Evolutionary conservation across 1,284 basidiomycete species (phyloP).

Genomic region (Mycena citricolor): DNA sequence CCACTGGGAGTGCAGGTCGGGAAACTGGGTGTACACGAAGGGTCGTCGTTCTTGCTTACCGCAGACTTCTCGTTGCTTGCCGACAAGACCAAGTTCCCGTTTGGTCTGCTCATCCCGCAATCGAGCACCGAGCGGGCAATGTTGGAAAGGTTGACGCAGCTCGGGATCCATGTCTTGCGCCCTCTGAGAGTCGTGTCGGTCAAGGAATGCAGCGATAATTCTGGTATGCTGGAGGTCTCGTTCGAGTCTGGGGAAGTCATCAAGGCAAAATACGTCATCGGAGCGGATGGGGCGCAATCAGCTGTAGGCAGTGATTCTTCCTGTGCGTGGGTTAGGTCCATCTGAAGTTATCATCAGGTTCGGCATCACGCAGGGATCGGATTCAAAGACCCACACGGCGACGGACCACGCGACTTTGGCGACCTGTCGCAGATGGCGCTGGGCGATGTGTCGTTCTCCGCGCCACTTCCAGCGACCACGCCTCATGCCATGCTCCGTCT

Average conservation of each 20-base stretch:
- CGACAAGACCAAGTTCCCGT: constrained; percentile 46
- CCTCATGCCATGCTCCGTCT: constrained; percentile 17
- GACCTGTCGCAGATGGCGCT: constrained; percentile 33
- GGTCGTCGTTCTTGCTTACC: constrained; percentile 27
- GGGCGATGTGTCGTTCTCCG: constrained; percentile 36
- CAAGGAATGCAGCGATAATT: constrained; percentile 25
- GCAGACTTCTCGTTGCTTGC: constrained; percentile 36
- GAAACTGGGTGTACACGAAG: constrained; percentile 31
- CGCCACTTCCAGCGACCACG: constrained; percentile 22
- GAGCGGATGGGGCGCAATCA: constrained; percentile 58
- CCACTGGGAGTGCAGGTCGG: constrained; percentile 37
- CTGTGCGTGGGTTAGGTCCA: background rate
- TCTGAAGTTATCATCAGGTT: constrained; percentile 27
- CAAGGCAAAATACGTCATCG: constrained; percentile 49
- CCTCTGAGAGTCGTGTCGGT: constrained; percentile 39
- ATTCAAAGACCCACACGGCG: constrained; percentile 37
- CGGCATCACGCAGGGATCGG: constrained; percentile 33
- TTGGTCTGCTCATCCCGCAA: constrained; percentile 46
- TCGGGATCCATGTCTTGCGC: constrained; percentile 35
- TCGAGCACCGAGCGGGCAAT: constrained; percentile 46
- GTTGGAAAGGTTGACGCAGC: constrained; percentile 33
- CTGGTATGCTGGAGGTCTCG: constrained; percentile 36
- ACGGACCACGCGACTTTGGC: constrained; percentile 24
- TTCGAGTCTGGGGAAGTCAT: constrained; percentile 52
- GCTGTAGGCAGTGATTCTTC: constrained; percentile 35